Evolutionary conservation across 2,329 filamentous ascomycete species (phyloP), one percentile per base, ranked within the genome.

Genomic region (Trichoderma sp.): DNA sequence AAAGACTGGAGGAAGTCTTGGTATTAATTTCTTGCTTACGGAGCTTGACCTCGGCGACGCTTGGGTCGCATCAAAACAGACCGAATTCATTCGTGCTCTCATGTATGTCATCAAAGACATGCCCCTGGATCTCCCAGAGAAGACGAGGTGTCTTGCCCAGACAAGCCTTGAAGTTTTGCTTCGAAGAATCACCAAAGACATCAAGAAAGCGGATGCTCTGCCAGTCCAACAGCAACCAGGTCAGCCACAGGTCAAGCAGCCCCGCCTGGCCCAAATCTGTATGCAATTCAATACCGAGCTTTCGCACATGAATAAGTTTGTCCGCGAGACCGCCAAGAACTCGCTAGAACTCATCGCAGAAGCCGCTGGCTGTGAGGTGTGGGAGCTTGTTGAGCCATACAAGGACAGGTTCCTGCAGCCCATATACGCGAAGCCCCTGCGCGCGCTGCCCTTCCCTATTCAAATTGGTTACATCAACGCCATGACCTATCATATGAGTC

Each of bases 401-500:
- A 97, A 96, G 79, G 94, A 98, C 70, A 88, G 93, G 37, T 86
- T 98, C 43, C 84, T 98, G n/a, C 87, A 90, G 70, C 93, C 94
- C 0, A 97, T 99, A 59, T 99, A 96, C 82, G 92, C 93, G 73
- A 99, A 99, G 78, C 96, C 96, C 16, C 81, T 99, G 24, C 88
- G 96, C 71, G 96, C 96, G 0, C 83, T 99, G 71, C 96, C 96
- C 0, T 99, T 99, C 77, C 87, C 93, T 5, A 95, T 93, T 3
- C 96, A 99, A 81, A 99, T 99, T 73, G 96, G 96, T 4, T 98
- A 97, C 77, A 97, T 99, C 74, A 96, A 99, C 78, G 96, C 96
- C 0, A 94, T 99, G 77, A 97, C 93, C 0, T 99, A 96, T 79
- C 96, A 96, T 77, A 88, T 99, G 82, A 91, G 91, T 68, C 85